phyloP scores from a whole-genome alignment of 202 grass and related monocot genomes.

The Musa balbisiana region DNA sequence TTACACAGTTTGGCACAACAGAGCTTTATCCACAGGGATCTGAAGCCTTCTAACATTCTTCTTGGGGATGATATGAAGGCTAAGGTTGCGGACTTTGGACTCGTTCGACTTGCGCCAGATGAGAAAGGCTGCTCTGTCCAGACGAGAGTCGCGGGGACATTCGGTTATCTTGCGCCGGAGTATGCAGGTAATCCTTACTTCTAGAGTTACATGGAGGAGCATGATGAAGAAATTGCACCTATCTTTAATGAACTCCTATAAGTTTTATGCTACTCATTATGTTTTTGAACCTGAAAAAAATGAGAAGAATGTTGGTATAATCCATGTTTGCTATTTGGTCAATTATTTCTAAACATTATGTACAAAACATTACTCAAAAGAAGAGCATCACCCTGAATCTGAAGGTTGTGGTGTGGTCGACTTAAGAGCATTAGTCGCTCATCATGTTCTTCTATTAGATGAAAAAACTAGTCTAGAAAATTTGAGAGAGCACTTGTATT shows the following conservation, averaged over 20 bases:
- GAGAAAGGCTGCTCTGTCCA: conserved; percentile 80
- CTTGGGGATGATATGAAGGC: conserved; percentile 98
- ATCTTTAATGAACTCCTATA: not conserved
- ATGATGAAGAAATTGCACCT: not conserved
- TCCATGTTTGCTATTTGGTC: no score
- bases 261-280: not conserved
- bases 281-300: not conserved
- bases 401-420: no score
- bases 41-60: conserved; percentile 93
- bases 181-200: conserved; percentile 67
- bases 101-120: conserved; percentile 84
- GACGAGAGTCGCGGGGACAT: conserved; percentile 82
- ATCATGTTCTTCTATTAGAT: no score
- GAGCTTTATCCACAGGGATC: conserved; percentile 95
- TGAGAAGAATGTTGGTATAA: not conserved
- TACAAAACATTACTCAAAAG: no score
- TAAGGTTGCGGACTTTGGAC: conserved; percentile 93
- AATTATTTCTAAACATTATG: no score
- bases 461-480: no score
- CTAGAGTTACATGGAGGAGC: not conserved
- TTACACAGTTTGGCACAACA: conserved; percentile 83
- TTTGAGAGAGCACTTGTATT: no score
- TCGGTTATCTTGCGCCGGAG: conserved; percentile 94
- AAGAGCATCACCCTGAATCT: no score
- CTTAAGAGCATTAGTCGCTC: no score